A percentile compares a stretch with the other conserved stretches of the same genome.
phyloP scores from a whole-genome alignment of 164 flowering plant genomes.

The Annona squamosa region DNA sequence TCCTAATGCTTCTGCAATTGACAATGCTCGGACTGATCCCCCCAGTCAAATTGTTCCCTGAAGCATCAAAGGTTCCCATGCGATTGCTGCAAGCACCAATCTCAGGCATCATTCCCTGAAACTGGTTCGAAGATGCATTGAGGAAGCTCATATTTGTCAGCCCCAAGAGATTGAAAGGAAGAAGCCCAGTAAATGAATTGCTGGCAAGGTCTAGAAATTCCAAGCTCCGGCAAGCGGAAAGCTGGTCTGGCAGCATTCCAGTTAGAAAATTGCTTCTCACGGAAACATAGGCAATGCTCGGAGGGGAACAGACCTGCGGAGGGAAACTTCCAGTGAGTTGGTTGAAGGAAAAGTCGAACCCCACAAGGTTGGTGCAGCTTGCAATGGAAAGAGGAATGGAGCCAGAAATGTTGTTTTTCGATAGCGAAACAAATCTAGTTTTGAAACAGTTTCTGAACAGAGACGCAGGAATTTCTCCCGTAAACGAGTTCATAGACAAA shows the following conservation, averaged over 20 bases:
- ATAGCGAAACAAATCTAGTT: conserved; percentile 64
- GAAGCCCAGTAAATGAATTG: conserved; percentile 55
- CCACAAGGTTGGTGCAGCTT: conserved; percentile 58
- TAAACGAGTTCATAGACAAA: conserved; percentile 68
- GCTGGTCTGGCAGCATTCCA: conserved; percentile 42
- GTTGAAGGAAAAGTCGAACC: conserved; percentile 77
- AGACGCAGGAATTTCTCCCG: conserved; percentile 55
- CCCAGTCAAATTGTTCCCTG: conserved; percentile 59
- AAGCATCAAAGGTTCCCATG: conserved; percentile 54
- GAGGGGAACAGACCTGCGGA: conserved; percentile 38
- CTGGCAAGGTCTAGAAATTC: conserved; percentile 71
- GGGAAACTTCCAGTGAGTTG: conserved; percentile 65
- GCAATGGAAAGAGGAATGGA: conserved; percentile 48
- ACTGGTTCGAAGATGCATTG: conserved; percentile 63
- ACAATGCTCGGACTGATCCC: conserved; percentile 49
- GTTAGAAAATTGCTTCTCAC: conserved; percentile 57
- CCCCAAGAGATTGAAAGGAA: conserved; percentile 55
- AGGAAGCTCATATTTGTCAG: conserved; percentile 49
- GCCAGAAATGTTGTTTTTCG: conserved; percentile 66
- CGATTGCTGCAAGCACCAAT: conserved; percentile 38
- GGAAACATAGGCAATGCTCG: conserved; percentile 45
- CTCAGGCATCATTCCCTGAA: conserved; percentile 52
- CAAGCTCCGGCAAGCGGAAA: conserved; percentile 50
- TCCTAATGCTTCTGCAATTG: conserved; percentile 45
- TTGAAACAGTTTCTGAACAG: conserved; percentile 62